Base-by-base conservation (phyloP, 2,329 filamentous ascomycete species). In the Colletotrichum caudatum region DNA sequence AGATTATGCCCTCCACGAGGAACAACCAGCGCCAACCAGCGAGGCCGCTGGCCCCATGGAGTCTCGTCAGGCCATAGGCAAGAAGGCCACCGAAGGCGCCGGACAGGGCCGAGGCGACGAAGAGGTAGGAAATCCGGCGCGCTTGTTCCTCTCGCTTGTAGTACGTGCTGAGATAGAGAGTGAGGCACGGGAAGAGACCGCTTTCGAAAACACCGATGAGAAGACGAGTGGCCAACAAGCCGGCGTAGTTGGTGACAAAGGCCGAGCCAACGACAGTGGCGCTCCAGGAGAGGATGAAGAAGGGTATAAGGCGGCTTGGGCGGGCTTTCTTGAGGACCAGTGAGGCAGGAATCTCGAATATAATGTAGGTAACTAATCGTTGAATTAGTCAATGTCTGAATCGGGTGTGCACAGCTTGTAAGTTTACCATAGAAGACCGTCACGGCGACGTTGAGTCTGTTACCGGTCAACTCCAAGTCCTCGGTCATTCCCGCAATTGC, bases 21-120 rank as follows among this genome's bases (percentile, higher is more conserved):
- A 84, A 87, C 0, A 88, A 79, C 84, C 81, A 87, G 73, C 84
- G 78, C 86, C 86, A 88, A 1, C 84, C 84, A 78, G 79, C 54
- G 81, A 80, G 9, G 82, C 83, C 1, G 76, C 80, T 11, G 82
- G 84, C 84, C 3, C 66, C 69, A 14, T 70, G 66, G 5, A 72
- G 54, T 2, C 82, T 77, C 3, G 81, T 73, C 2, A 84, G 73
- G 16, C 82, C 87, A 65, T 87, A 90, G 1, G 89, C 89, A 23
- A 80, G 69, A 29, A 81, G 74, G 1, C 79, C 79, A 16, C 78
- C 79, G 37, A 80, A 75, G 85, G 84, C 82, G 0, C 83, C 84
- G 0, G 69, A 72, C 0, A 72, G 41, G 0, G 83, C 79, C 26
- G 85, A 73, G 3, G 87, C 88, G 20, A 85, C 85, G 62, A 82